Conservation (phyloP, 108 stramenopile species). For the Cyclostephanos invisitatus region DNA sequence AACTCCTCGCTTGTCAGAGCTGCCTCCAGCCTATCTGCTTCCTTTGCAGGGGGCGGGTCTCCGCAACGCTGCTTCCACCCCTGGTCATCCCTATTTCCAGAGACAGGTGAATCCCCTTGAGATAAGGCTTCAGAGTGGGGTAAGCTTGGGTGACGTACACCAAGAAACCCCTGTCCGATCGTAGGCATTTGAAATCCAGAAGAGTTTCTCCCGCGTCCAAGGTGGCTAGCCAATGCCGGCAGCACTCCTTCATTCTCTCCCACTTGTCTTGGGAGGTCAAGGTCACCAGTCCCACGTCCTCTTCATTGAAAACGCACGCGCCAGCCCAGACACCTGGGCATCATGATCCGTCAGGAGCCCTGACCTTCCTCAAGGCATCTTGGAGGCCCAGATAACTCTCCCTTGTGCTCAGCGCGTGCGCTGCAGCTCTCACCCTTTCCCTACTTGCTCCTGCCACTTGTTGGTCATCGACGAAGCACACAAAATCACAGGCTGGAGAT, state of each 20-base stretch:
- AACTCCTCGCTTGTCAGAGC: too few species aligned
- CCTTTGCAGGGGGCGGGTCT: not conserved
- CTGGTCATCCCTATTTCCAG: constrained; percentile 29
- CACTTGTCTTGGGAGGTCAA: constrained; percentile 38
- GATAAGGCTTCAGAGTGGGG: constrained; percentile 39
- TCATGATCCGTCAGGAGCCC: not conserved
- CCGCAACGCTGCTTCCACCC: constrained; percentile 54
- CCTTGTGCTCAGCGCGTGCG: constrained; percentile 6
- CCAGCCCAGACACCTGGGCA: not conserved
- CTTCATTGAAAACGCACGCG: not conserved
- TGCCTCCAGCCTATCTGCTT: too few species aligned
- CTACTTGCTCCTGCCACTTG: constrained; percentile 13
- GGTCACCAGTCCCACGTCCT: constrained; percentile 18
- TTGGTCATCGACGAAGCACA: constrained; percentile 39
- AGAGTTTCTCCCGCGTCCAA: not conserved
- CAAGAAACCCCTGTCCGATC: constrained; percentile 43
- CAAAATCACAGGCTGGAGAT: not conserved
- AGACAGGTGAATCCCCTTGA: constrained; percentile 54
- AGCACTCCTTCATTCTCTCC: constrained; percentile 17
- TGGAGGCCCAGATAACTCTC: constrained; percentile 41
- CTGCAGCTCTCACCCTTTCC: constrained; percentile 3
- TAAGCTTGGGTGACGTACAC: constrained; percentile 48
- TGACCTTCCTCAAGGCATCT: constrained; percentile 48
- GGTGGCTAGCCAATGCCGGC: constrained; percentile 34
- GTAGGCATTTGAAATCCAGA: not conserved